Evolutionary conservation across 2,329 filamentous ascomycete species (phyloP), one percentile per base, ranked within the genome.

Genomic region (Akanthomyces lecanii): DNA sequence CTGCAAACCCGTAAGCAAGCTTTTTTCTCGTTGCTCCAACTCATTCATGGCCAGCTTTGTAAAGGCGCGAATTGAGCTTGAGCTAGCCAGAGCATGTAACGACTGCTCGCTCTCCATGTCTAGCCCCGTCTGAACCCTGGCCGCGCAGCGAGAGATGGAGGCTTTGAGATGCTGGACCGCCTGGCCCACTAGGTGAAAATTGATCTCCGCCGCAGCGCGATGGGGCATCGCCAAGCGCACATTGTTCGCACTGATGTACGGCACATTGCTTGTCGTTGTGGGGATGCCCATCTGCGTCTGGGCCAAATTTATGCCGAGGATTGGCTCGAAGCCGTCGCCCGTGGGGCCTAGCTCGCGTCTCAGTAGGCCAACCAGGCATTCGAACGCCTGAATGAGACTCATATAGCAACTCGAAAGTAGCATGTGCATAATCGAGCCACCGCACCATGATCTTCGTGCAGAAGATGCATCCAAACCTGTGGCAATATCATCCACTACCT

Each of bases 331-430:
- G 4, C 33, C 33, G 14, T 33, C 44, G 18, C 1, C 14, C 1
- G 5, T 38, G 18, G 23, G 44, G 36, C 52, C 36, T 4, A 51
- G 30, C n/a, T 56, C 61, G 12, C 45, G 61, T 10, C 58, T 23
- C 0, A 61, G 36, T 1, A 59, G 40, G 3, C 30, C 33, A 18
- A 59, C 62, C 23, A 64, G 25, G 23, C 36, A 55, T 21, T 64
- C 62, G 33, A 47, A 64, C 2, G 56, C 62, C 21, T 64, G 56
- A 16, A 61, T 64, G 14, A 64, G 56, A 16, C 56, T 61, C 25
- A 64, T 45, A 50, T 64, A 64, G 40, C 62, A 64, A 28, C 62
- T 64, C 3, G 62, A 64, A 6, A 64, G 50, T 5, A 64, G 57
- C 40, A 64, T 59, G 21, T 51, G 44, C n/a, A 42, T 51, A 18